Evolutionary conservation across 352 stramenopile species (phyloP).

Genomic region (Pythium aquatile): DNA sequence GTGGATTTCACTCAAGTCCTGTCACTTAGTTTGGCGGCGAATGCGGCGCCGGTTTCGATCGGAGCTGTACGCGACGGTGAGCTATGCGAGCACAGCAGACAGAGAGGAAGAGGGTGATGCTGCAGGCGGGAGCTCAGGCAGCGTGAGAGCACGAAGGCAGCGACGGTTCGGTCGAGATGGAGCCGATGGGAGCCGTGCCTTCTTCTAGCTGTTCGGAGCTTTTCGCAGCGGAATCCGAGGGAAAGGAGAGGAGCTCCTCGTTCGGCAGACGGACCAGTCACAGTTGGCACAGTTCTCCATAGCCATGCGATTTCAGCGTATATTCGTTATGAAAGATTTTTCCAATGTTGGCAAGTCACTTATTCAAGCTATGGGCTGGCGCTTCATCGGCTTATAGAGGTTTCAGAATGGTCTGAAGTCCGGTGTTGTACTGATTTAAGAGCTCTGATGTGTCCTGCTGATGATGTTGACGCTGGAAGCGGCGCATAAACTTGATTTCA

Average conservation of each 20-base stretch:
- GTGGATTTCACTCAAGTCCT: neutral
- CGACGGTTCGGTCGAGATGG: neutral
- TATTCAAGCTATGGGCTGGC: no score
- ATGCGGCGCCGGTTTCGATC: conserved; percentile 1
- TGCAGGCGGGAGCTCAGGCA: neutral
- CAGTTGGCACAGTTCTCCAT: neutral
- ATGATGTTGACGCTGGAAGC: conserved; percentile 16
- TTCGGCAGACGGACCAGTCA: neutral
- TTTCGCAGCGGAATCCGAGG: conserved; percentile 3
- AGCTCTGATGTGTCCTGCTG: neutral
- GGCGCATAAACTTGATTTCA: conserved; percentile 23
- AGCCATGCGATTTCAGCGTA: neutral
- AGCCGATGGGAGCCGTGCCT: neutral
- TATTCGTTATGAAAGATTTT: neutral
- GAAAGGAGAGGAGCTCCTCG: conserved; percentile 6
- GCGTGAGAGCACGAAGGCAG: neutral
- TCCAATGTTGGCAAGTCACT: neutral
- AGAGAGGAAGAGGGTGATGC: neutral
- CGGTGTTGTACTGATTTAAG: conserved; percentile 21
- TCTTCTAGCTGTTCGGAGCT: neutral
- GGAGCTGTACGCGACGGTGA: neutral
- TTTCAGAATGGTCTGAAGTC: neutral
- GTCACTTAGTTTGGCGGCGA: neutral
- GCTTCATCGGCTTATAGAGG: neutral
- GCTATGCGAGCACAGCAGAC: neutral